Evolutionary conservation across 768 basidiomycete species (phyloP).

Genomic region (Lentinula sp.): DNA sequence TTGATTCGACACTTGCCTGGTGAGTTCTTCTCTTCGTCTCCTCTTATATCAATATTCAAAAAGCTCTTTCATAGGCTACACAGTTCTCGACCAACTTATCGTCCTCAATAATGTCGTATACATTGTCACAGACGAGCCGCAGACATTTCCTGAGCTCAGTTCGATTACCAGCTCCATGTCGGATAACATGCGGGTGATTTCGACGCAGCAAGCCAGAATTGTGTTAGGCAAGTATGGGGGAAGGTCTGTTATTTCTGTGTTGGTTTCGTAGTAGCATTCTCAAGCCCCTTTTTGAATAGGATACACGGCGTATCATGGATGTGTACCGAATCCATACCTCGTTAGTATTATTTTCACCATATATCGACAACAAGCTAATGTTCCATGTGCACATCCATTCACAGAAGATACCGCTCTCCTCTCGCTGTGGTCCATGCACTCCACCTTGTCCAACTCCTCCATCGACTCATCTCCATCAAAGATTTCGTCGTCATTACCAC

Average conservation of each 20-base stretch:
- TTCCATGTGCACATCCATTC: slow-evolving; percentile 7
- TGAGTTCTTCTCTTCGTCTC: slow-evolving; percentile 19
- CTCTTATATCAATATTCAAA: neutral
- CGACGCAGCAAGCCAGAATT: slow-evolving; percentile 39
- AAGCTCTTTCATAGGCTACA: slow-evolving; percentile 54
- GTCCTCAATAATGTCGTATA: slow-evolving; percentile 68
- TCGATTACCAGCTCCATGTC: slow-evolving; percentile 38
- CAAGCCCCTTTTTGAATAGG: slow-evolving; percentile 23
- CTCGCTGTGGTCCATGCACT: slow-evolving; percentile 74
- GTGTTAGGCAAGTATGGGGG: slow-evolving; percentile 49
- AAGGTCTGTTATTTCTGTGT: slow-evolving; percentile 28
- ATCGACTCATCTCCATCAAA: slow-evolving; percentile 23
- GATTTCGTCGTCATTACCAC: slow-evolving; percentile 26
- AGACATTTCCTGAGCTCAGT: slow-evolving; percentile 51
- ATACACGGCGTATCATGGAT: slow-evolving; percentile 70
- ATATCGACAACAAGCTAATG: neutral
- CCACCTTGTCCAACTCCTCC: slow-evolving; percentile 48
- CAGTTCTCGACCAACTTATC: slow-evolving; percentile 78
- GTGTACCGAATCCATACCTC: slow-evolving; percentile 43
- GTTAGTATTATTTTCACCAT: slow-evolving; percentile 26
- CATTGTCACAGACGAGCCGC: slow-evolving; percentile 63
- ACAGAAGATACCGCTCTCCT: slow-evolving; percentile 68
- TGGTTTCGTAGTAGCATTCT: neutral
- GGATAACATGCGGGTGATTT: slow-evolving; percentile 58
- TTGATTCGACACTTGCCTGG: slow-evolving; percentile 63